phyloP scores from a whole-genome alignment of 495 filamentous ascomycete genomes.

The Tuber melanosporum region DNA sequence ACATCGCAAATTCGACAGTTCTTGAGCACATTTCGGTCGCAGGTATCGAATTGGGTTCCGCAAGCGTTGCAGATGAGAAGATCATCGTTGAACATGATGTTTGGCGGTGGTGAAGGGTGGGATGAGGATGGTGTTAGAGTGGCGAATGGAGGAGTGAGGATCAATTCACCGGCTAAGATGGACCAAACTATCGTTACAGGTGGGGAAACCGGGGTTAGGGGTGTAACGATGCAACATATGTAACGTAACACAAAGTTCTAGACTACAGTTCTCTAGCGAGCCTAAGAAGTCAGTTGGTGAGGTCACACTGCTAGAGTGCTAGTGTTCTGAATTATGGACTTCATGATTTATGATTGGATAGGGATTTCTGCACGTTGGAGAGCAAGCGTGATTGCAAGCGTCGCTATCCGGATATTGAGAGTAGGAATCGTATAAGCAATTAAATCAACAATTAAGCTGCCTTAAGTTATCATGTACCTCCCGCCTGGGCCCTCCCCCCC shows the following conservation, averaged over 20 bases:
- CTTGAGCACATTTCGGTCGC: slow-evolving; percentile 45
- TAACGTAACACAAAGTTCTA: neutral
- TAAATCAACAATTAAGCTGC: neutral
- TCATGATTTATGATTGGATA: neutral
- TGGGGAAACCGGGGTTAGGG: neutral
- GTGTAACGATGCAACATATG: neutral
- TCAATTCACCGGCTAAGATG: neutral
- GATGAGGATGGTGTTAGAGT: neutral
- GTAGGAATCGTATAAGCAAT: neutral
- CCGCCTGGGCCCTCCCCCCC: neutral
- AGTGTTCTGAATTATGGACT: neutral
- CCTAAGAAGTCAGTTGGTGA: neutral
- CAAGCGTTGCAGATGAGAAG: slow-evolving; percentile 62
- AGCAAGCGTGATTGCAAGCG: neutral
- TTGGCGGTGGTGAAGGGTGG: neutral
- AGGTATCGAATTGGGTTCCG: slow-evolving; percentile 60
- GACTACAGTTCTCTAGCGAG: neutral
- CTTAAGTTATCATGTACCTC: neutral
- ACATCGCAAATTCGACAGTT: slow-evolving; percentile 72
- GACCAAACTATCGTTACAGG: neutral
- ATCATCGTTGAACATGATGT: slow-evolving; percentile 42
- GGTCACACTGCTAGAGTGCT: neutral
- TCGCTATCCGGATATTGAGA: neutral
- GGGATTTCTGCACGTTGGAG: neutral
- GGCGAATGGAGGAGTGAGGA: neutral